These are phyloP conservation scores for Lactarius indigo DNA, from an alignment of 768 basidiomycete genomes.

Conservation along the genomic window DNA sequence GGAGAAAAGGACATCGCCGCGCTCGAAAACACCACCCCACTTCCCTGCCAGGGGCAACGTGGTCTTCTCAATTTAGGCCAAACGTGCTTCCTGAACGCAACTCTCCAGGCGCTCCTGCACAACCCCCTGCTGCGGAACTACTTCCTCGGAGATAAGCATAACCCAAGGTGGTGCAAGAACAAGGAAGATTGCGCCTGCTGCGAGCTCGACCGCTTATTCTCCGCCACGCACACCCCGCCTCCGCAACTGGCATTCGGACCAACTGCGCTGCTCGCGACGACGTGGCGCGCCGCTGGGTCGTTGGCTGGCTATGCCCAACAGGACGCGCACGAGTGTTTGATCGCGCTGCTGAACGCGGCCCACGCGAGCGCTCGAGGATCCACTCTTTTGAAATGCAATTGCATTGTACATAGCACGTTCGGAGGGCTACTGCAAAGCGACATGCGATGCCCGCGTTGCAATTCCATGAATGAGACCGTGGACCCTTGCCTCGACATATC, in stretches of 20 bases:
- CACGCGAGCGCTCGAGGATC: slow-evolving; percentile 74
- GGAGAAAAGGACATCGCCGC: slow-evolving; percentile 39
- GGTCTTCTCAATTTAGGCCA: slow-evolving; percentile 86
- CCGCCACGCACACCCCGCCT: slow-evolving; percentile 57
- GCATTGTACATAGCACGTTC: slow-evolving; percentile 89
- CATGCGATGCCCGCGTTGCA: slow-evolving; percentile 84
- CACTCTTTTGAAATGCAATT: slow-evolving; percentile 79
- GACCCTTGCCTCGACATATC: slow-evolving; percentile 93
- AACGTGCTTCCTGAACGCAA: slow-evolving; percentile 92
- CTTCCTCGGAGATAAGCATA: slow-evolving; percentile 90
- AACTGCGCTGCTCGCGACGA: slow-evolving; percentile 74
- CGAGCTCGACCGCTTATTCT: slow-evolving; percentile 86
- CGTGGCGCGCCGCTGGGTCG: slow-evolving; percentile 77
- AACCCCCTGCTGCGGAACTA: slow-evolving; percentile 88
- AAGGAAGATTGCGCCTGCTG: slow-evolving; percentile 78
- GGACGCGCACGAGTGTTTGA: slow-evolving; percentile 89
- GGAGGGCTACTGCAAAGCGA: slow-evolving; percentile 85
- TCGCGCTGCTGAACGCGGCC: slow-evolving; percentile 80
- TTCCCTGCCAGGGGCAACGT: slow-evolving; percentile 81
- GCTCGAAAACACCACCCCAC: slow-evolving; percentile 46
- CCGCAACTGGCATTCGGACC: slow-evolving; percentile 64
- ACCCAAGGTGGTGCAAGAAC: slow-evolving; percentile 66
- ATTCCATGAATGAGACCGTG: slow-evolving; percentile 68
- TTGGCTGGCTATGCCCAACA: slow-evolving; percentile 92
- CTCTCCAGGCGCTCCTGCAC: slow-evolving; percentile 84